Evolutionary conservation across 768 basidiomycete genomes (phyloP), one percentile per base, ranked within the genome.

Genomic region (Pleurotus tuber-regium): DNA sequence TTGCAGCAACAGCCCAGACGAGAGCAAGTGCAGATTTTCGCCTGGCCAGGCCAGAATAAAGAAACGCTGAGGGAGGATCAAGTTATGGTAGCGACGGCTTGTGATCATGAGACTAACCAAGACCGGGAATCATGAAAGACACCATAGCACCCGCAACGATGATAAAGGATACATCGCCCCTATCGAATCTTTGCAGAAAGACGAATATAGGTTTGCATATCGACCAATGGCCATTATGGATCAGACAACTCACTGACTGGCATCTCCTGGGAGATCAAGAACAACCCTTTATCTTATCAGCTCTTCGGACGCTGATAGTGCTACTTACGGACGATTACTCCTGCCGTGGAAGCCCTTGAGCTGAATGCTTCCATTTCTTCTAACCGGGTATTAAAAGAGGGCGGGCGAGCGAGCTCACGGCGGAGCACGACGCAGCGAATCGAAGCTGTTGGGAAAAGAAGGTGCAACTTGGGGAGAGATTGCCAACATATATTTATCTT

Each of bases 81-180:
- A 43, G 18, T 46, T 46, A 26, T 7, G 46, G n/a, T 49, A 11
- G 19, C 31, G 24, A 18, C 19, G 30, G 40, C 6, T 21, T 14
- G 10, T 26, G 12, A 31, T 29, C 19, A 31, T 43, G 50, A 30
- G 33, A 53, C 56, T 50, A 56, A 83, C 87, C 84, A 28, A 88
- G 78, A 9, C 86, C 86, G 40, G 86, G 87, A 30, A 90, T 74
- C 87, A 89, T 90, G 69, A 88, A 82, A 46, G 79, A 74, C 9
- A 90, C 88, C 72, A 89, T 80, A 14, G 80, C 79, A 24, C 84
- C 85, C 21, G 82, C 74, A 5, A 87, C 61, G 14, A 83, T 78
- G 57, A 90, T 83, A 64, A 88, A 90, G 7, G 83, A 70, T 12
- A 89, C 63, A 70, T 90, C 87, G 31, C 88, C 86, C 18, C 77